Conservation (phyloP, 805 yeast genomes). For the Saturnispora dispora region DNA sequence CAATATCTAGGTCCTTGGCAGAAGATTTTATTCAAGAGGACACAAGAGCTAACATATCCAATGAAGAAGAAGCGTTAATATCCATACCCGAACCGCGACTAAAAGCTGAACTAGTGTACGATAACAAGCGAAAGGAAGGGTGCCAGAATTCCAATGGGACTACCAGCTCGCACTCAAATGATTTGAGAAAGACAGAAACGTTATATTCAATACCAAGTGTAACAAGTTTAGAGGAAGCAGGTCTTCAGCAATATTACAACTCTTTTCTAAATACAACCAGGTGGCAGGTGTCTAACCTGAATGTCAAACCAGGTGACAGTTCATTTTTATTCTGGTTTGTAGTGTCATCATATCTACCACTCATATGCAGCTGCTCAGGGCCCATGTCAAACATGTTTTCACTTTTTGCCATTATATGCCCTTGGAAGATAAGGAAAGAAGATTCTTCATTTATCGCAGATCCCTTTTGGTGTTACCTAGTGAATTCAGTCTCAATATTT, state of each 20-base stretch:
- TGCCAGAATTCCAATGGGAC: background rate
- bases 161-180: background rate
- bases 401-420: conserved; percentile 57
- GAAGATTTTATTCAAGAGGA: conserved; percentile 7
- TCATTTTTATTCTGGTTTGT: conserved; percentile 45
- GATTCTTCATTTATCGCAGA: conserved; percentile 4
- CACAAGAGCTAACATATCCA: background rate
- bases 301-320: conserved; percentile 27
- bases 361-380: conserved; percentile 68
- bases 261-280: conserved; percentile 20
- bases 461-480: conserved; percentile 33
- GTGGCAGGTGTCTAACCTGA: conserved; percentile 25
- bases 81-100: background rate
- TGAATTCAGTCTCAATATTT: conserved; percentile 56
- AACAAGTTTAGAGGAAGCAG: conserved; percentile 10
- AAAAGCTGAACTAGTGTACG: background rate
- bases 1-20: background rate
- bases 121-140: background rate
- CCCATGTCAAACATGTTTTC: conserved; percentile 72
- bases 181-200: background rate
- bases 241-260: conserved; percentile 19
- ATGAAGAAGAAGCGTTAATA: background rate
- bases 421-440: conserved; percentile 40
- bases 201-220: conserved; percentile 7
- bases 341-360: conserved; percentile 62